Base-by-base conservation (phyloP, 2,329 filamentous ascomycete species). In the Beauveria asiatica region DNA sequence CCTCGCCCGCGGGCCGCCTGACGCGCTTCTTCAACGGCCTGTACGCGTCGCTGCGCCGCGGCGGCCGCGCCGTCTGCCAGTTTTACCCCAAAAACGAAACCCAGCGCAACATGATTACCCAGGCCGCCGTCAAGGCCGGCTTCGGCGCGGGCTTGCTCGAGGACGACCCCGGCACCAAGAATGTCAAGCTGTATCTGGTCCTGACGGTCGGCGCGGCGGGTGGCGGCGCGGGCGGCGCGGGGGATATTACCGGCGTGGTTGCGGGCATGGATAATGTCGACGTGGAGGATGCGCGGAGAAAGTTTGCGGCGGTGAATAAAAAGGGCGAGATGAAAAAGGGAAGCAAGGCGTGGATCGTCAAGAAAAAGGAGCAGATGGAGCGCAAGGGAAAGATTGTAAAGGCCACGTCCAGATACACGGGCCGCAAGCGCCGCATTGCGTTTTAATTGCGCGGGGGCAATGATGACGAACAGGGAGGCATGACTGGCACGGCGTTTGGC, bases 71-170 rank as follows among this genome's bases (percentile, higher is more conserved):
- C 0, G 93, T 97, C 16, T 96, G 92, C 71, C 94, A 99, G 70
- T 99, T 99, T 74, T 99, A 99, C 72, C 94, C 94, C 3, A 96
- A 96, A 76, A 97, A 99, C 72, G 89, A 95, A 66, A 80, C 84
- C 64, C 94, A 99, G 76, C 84, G 92, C 69, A 85, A 83, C 69
- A 96, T 99, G 92, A 96, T 99, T 66, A 90, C 87, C 56, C 82
- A 84, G 62, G 94, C 94, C 0, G 94, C 94, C 0, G 88, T 97
- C 63, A 92, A 89, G 70, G 94, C 94, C 1, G 94, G 94, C 0
- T 99, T 99, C 69, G 93, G 94, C 52, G 94, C 94, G 0, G 94
- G 94, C 76, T 82, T 99, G 39, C 78, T 99, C 52, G 93, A 97
- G 74, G 94, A 99, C 74, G 93, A 97, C 72, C 90, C 90, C 0